Conservation (phyloP, 2,329 filamentous ascomycete genomes). For the Pseudocercospora crystallina region DNA sequence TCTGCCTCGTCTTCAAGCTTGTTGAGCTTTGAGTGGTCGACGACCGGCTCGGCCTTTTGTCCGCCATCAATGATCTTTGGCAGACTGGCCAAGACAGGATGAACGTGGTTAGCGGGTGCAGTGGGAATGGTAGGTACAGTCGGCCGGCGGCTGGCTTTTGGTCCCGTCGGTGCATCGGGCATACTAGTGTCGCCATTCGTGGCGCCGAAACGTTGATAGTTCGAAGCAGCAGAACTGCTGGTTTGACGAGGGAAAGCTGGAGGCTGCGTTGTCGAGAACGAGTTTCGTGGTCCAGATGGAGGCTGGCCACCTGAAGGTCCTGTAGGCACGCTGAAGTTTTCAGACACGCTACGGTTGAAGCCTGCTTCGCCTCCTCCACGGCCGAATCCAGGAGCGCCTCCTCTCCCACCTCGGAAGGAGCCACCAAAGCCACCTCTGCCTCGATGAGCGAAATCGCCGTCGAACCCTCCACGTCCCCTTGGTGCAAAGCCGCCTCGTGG, state of each 20-base stretch:
- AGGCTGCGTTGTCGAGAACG: conserved; percentile 25
- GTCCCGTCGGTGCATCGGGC: conserved; percentile 28
- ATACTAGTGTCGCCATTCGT: conserved; percentile 29
- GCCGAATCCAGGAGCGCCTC: conserved; percentile 21
- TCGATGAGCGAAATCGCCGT: conserved; percentile 29
- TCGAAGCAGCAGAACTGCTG: conserved; percentile 46
- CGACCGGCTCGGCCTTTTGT: conserved; percentile 41
- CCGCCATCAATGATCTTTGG: conserved; percentile 48
- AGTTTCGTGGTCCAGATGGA: conserved; percentile 35
- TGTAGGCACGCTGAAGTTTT: conserved; percentile 15
- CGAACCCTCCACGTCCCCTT: conserved; percentile 42
- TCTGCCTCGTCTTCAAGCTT: conserved; percentile 50
- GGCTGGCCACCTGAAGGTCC: conserved; percentile 25
- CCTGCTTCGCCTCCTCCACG: conserved; percentile 13
- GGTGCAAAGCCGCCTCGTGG: conserved; percentile 37
- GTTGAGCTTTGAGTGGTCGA: conserved; percentile 44
- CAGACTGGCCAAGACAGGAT: conserved; percentile 43
- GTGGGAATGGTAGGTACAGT: conserved; percentile 18
- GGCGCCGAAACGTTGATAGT: conserved; percentile 46
- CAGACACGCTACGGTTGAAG: conserved; percentile 12
- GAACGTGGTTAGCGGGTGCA: conserved; percentile 17
- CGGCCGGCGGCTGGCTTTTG: conserved; percentile 27
- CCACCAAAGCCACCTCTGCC: conserved; percentile 35
- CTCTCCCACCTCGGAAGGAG: conserved; percentile 33
- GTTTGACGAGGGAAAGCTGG: conserved; percentile 40